Base-by-base conservation (phyloP, 106 monocot species). In the Cymbidium sinense region DNA sequence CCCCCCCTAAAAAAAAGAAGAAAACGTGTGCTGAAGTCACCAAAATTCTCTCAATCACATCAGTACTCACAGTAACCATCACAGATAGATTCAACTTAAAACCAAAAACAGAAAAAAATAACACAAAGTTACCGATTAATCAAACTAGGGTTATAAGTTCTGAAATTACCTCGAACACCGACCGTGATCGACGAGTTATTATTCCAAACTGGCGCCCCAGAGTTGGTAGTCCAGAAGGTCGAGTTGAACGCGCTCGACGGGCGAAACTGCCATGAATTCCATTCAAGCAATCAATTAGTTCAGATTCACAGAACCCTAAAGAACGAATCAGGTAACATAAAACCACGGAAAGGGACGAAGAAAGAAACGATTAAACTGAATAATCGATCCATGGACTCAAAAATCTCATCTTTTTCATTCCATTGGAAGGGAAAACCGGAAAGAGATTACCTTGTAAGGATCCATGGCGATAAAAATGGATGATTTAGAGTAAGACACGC, bases 191-290 rank as follows among this genome's bases (percentile, higher is more conserved):
- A 76, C 19, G 76, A 47, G 35, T 76, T 81, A 70, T 81, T 81
- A 51, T 76, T 76, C 75, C 76, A 81, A 52, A 81, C 81, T 7
- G 81, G 81, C 1, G 81, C 70, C 5, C 81, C 81, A 35, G 81
- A 81, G 19, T 81, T 81, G 51, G 81, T 76, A 13, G 81, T 81
- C 81, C 81, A 81, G 52, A 76, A 76, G 11, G 30, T 69, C 50
- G 81, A 76, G 69, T 76, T 81, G 76, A 43, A 36, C 30, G 47
- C 50, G 51, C 81, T 81, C 50, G 81, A 81, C 0, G 81, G 81
- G 35, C 81, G 81, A 43, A 43, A 35, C 82, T 72, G 71, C 34
- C 18, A 72, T 39, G 37, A 37, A 72, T 30, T 0, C 71, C 18
- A 39, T 17, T 15, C 71, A 20, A 72, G 18, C 5, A 72, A 39